Evolutionary conservation across 495 filamentous ascomycete species (phyloP).

Genomic region (Talaromyces liani): DNA sequence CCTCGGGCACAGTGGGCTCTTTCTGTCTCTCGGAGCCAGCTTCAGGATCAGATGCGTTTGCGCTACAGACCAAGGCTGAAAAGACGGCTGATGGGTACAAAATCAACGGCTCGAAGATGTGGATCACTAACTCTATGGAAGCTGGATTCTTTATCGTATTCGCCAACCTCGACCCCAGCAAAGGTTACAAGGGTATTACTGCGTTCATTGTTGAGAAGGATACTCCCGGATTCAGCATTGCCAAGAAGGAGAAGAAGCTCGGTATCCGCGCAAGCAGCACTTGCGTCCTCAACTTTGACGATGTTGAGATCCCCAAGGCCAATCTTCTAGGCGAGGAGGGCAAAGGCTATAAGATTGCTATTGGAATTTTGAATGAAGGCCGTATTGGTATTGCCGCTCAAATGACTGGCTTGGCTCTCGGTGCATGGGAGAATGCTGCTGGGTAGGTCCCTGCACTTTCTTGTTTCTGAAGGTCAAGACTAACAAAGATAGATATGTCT

Average conservation of each 20-base stretch:
- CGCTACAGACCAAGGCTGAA: slow-evolving; percentile 78
- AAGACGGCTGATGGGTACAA: slow-evolving; percentile 72
- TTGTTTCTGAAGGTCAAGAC: slow-evolving; percentile 4
- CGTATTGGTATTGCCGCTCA: slow-evolving; percentile 97
- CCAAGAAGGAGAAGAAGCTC: slow-evolving; percentile 99
- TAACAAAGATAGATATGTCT: slow-evolving; percentile 55
- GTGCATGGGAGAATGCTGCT: slow-evolving; percentile 93
- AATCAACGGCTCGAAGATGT: slow-evolving; percentile 94
- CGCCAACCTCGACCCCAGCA: slow-evolving; percentile 81
- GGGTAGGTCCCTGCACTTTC: slow-evolving; percentile 40
- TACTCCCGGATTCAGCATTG: slow-evolving; percentile 83
- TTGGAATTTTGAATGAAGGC: slow-evolving; percentile 92
- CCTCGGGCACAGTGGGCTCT: slow-evolving; percentile 84
- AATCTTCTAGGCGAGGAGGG: slow-evolving; percentile 85
- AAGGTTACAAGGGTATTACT: slow-evolving; percentile 92
- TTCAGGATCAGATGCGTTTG: slow-evolving; percentile 93
- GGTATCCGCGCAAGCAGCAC: slow-evolving; percentile 93
- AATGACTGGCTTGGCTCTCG: slow-evolving; percentile 95
- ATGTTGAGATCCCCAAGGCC: slow-evolving; percentile 80
- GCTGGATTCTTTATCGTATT: slow-evolving; percentile 96
- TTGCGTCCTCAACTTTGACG: slow-evolving; percentile 95
- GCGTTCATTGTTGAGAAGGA: slow-evolving; percentile 92
- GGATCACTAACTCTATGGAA: slow-evolving; percentile 97
- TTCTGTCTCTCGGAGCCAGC: slow-evolving; percentile 96
- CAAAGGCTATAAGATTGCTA: slow-evolving; percentile 96